These are phyloP conservation scores for Vanderwaltozyma polyspora DNA, from an alignment of 805 yeast genomes.

Conservation along the genomic window DNA sequence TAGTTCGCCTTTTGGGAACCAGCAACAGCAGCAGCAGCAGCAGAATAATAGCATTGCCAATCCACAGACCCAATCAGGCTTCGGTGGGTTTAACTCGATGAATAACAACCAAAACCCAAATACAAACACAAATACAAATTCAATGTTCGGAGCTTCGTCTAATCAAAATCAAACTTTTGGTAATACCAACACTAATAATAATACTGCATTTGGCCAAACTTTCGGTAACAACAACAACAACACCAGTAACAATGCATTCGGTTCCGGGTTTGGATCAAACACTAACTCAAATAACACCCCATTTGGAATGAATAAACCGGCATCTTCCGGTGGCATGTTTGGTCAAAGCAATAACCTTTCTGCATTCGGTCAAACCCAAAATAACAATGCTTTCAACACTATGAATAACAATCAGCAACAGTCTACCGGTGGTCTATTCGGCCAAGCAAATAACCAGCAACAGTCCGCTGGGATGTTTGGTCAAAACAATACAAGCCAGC, in stretches of 20 bases:
- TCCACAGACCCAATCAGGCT: conserved; percentile 24
- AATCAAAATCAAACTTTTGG: no score
- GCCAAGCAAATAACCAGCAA: conserved; percentile 4
- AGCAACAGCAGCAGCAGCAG: conserved; percentile 7
- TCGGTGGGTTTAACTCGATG: conserved; percentile 25
- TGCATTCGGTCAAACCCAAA: conserved; percentile 23
- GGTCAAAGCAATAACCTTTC: conserved; percentile 12
- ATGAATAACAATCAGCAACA: conserved; percentile 8
- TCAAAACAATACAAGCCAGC: conserved; percentile 15
- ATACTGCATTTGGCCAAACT: conserved; percentile 20
- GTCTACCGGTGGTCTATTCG: conserved; percentile 16
- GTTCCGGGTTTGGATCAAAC: conserved; percentile 6
- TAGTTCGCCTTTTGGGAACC: conserved; percentile 12
- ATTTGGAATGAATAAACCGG: conserved; percentile 28
- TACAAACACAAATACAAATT: conserved; percentile 7
- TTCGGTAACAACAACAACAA: conserved; percentile 20
- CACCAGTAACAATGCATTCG: conserved; percentile 10
- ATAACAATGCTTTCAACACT: conserved; percentile 15
- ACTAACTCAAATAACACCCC: conserved; percentile 22
- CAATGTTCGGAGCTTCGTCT: conserved; percentile 11
- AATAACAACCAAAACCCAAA: conserved; percentile 3
- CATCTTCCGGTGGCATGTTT: conserved; percentile 18
- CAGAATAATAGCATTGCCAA: conserved; percentile 13
- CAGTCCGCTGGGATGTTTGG: conserved; percentile 30
- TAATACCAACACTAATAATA: conserved; percentile 13